These are phyloP conservation scores for Dendrothele bispora DNA, from an alignment of 768 basidiomycete genomes.

Conservation along the genomic window DNA sequence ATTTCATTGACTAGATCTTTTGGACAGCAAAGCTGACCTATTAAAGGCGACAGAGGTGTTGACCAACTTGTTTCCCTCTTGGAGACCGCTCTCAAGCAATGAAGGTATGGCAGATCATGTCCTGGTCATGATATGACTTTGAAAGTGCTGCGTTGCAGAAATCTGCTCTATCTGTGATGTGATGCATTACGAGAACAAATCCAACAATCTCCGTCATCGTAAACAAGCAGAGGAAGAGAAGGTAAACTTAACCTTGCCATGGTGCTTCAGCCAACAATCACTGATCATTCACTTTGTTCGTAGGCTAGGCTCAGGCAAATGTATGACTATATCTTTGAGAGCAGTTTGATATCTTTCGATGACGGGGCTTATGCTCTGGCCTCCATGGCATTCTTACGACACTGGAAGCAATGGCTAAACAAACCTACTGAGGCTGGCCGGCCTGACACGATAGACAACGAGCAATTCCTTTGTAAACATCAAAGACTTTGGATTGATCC, in stretches of 20 bases:
- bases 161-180: slow-evolving; percentile 67
- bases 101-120: slow-evolving; percentile 4
- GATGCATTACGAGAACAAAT: slow-evolving; percentile 51
- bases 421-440: slow-evolving; percentile 54
- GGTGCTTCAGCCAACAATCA: slow-evolving; percentile 6
- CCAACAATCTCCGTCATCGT: slow-evolving; percentile 61
- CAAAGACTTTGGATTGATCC: slow-evolving; percentile 64
- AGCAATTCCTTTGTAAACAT: slow-evolving; percentile 68
- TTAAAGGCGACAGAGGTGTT: slow-evolving; percentile 59
- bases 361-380: slow-evolving; percentile 57
- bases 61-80: slow-evolving; percentile 58
- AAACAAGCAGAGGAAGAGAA: slow-evolving; percentile 79
- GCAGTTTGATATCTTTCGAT: slow-evolving; percentile 41
- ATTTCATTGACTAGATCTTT: background rate
- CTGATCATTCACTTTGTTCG: slow-evolving; percentile 6
- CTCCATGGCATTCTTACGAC: slow-evolving; percentile 58
- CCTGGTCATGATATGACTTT: no score
- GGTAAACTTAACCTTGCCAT: no score
- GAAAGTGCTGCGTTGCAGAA: no score
- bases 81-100: slow-evolving; percentile 55
- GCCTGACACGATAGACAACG: slow-evolving; percentile 64
- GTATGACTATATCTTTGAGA: slow-evolving; percentile 53
- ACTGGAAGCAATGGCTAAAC: slow-evolving; percentile 71
- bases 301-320: slow-evolving; percentile 67
- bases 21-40: slow-evolving; percentile 12